Evolutionary conservation across 2,329 filamentous ascomycete species (phyloP).

Genomic region (Westerdykella aurantiaca): DNA sequence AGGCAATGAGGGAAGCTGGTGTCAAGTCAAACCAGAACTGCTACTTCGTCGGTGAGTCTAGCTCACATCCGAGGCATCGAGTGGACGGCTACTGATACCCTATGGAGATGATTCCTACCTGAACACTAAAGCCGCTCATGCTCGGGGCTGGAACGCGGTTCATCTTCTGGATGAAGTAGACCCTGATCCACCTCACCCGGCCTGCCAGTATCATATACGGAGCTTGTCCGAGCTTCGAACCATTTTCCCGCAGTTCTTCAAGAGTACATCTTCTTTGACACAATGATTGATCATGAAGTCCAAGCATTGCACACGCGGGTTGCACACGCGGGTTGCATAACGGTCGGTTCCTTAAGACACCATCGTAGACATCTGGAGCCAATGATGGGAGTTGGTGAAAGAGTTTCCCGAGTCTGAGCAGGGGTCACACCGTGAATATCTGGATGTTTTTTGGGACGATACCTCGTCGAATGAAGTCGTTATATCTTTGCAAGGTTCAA

Average conservation of each 20-base stretch:
- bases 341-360: too few species aligned
- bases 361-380: too few species aligned
- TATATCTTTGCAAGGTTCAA: too few species aligned
- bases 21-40: conserved; percentile 64
- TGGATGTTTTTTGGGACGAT: too few species aligned
- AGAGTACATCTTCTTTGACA: conserved; percentile 31
- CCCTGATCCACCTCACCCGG: conserved; percentile 55
- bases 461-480: too few species aligned
- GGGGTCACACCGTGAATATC: too few species aligned
- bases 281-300: too few species aligned
- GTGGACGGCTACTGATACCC: neutral
- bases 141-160: conserved; percentile 77
- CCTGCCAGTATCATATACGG: conserved; percentile 69
- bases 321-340: too few species aligned
- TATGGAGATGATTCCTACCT: conserved; percentile 71
- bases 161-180: conserved; percentile 79
- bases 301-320: too few species aligned
- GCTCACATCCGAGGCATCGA: neutral
- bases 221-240: conserved; percentile 68
- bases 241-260: conserved; percentile 83
- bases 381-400: too few species aligned
- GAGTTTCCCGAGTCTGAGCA: too few species aligned
- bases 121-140: conserved; percentile 72
- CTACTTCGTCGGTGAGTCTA: conserved; percentile 79
- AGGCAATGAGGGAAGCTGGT: conserved; percentile 81